phyloP scores from a whole-genome alignment of 257 asterid genomes.

The Solanum okadae region DNA sequence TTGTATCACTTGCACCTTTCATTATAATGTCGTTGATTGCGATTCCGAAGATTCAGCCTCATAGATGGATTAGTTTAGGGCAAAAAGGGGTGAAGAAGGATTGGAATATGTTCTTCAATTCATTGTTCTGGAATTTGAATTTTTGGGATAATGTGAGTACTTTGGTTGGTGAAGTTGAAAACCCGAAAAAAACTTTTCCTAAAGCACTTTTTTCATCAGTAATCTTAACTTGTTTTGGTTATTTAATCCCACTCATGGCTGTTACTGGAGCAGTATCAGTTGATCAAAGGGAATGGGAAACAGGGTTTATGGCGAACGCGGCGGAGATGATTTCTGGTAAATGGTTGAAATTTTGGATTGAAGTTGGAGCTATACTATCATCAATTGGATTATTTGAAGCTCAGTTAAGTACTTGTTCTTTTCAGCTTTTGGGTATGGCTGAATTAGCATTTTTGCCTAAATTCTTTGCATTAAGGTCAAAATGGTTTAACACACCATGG shows the following conservation, averaged over 20 bases:
- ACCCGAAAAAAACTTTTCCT: constrained; percentile 50
- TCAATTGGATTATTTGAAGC: constrained; percentile 63
- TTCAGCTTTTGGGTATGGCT: constrained; percentile 58
- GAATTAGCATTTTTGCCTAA: constrained; percentile 37
- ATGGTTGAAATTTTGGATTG: constrained; percentile 75
- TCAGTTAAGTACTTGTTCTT: constrained; percentile 55
- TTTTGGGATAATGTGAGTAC: constrained; percentile 78
- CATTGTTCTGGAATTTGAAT: constrained; percentile 69
- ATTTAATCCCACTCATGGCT: constrained; percentile 60
- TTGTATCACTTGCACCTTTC: constrained; percentile 18
- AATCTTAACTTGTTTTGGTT: constrained; percentile 51
- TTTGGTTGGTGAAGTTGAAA: constrained; percentile 67
- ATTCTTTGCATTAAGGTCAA: constrained; percentile 29
- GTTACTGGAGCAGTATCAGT: constrained; percentile 50
- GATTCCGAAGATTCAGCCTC: constrained; percentile 5
- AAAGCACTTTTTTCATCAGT: constrained; percentile 41
- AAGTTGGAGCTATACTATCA: constrained; percentile 53
- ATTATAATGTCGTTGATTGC: constrained; percentile 3
- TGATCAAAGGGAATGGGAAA: constrained; percentile 55
- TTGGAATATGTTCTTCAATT: constrained; percentile 59
- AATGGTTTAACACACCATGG: constrained; percentile 73
- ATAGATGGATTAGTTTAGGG: constrained; percentile 51
- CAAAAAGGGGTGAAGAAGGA: constrained; percentile 41
- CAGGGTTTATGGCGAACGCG: constrained; percentile 60
- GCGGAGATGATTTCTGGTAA: constrained; percentile 42